Percentiles rank a stretch among this genome's conserved stretches.
Evolutionary conservation across 2,329 filamentous ascomycete genomes (phyloP).

Genomic region (Chrysoporthe austroafricana): DNA sequence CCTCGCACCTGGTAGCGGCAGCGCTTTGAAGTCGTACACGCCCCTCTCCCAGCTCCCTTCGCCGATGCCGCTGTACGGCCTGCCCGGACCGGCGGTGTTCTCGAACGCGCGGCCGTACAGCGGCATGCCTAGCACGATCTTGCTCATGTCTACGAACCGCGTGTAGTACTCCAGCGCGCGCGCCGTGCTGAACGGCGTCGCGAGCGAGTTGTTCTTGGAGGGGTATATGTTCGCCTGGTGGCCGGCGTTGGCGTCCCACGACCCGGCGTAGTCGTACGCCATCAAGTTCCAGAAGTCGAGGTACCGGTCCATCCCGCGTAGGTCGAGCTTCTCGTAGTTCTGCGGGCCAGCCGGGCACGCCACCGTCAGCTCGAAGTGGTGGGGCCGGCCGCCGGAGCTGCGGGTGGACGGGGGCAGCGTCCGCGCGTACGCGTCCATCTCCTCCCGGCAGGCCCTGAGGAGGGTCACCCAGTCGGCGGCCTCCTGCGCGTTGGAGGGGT

Average conservation of each 20-base stretch:
- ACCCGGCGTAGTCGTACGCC: conserved; percentile 87
- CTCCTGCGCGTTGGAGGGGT: conserved; percentile 59
- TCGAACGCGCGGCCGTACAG: conserved; percentile 87
- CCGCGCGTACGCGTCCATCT: conserved; percentile 60
- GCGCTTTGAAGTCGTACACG: conserved; percentile 84
- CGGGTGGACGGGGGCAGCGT: conserved; percentile 40
- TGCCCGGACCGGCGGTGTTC: conserved; percentile 75
- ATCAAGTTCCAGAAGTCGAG: conserved; percentile 82
- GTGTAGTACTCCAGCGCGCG: conserved; percentile 74
- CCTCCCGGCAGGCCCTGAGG: conserved; percentile 57
- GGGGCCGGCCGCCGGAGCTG: neutral
- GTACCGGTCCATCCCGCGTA: conserved; percentile 66
- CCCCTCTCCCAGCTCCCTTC: conserved; percentile 83
- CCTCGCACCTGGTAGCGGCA: conserved; percentile 70
- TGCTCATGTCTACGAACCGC: conserved; percentile 66
- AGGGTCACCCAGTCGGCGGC: conserved; percentile 64
- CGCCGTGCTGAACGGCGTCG: conserved; percentile 79
- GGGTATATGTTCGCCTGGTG: conserved; percentile 82
- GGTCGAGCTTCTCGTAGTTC: conserved; percentile 65
- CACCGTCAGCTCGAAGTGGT: conserved; percentile 65
- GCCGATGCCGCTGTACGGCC: conserved; percentile 71
- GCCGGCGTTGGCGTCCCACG: conserved; percentile 72
- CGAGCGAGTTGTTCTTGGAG: conserved; percentile 56
- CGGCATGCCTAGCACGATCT: conserved; percentile 90
- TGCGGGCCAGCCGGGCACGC: conserved; percentile 65